Evolutionary conservation across 2,329 filamentous ascomycete species (phyloP), one percentile per base, ranked within the genome.

Genomic region (Colletotrichum somersetense): DNA sequence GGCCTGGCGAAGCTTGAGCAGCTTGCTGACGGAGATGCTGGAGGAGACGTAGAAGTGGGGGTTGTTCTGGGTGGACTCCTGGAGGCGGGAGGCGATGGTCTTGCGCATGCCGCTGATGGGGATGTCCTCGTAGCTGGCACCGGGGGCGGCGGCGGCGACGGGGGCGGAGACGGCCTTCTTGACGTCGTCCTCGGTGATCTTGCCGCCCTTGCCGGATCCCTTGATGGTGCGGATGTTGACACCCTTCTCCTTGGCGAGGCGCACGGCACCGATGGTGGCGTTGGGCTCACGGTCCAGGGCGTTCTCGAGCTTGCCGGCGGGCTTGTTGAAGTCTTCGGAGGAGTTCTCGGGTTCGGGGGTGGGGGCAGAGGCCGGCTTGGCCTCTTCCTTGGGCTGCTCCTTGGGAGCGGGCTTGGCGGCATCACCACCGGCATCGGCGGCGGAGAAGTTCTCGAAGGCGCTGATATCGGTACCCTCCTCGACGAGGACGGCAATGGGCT

Each of bases 21-120:
- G 93, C 90, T 98, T 98, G 83, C 88, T 89, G 75, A 99, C 96
- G 71, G 96, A 98, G 80, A 99, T 89, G 77, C 91, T 91, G 79
- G 94, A 92, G 78, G 94, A 94, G 79, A 99, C 96, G 82, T 96
- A 99, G 91, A 97, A 99, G 89, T 98, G 96, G 73, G 96, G 96
- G 89, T 98, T 98, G 85, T 96, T 92, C 84, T 93, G 91, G 83
- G 94, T 89, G 55, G 96, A 98, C 86, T 75, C 89, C 80, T 92
- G 91, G 72, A 99, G 93, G 77, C 96, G 94, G 84, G 86, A 91
- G 83, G 96, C 96, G 82, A 99, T 99, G 76, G 93, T 95, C 91
- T 98, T 98, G 88, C 96, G 95, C 96, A 99, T 99, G 82, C 93
- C 92, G 79, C 89, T 92, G 77, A 95, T 90, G 75, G 95, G 93